These are phyloP conservation scores for Teratosphaeriaceae sp. DNA, from an alignment of 2,329 filamentous ascomycete species.

Conservation along the genomic window DNA sequence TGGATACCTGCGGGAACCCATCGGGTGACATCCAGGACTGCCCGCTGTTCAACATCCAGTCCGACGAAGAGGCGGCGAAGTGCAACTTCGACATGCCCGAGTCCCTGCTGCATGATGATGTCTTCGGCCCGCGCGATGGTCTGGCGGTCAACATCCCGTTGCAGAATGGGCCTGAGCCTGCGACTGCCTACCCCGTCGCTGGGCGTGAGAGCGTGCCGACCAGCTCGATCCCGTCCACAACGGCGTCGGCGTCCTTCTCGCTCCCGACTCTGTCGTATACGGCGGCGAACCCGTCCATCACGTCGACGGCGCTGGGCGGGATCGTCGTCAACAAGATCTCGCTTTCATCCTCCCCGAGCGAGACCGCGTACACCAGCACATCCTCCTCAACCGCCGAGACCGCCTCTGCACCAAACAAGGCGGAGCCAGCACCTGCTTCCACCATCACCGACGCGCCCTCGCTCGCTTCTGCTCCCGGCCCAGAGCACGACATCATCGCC, in stretches of 20 bases:
- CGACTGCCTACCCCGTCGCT: conserved; percentile 27
- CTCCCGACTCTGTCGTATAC: conserved; percentile 18
- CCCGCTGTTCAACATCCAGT: conserved; percentile 64
- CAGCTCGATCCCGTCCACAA: conserved; percentile 12
- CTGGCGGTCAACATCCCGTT: conserved; percentile 62
- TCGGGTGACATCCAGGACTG: conserved; percentile 69
- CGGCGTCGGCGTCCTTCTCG: conserved; percentile 9
- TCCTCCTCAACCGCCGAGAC: background rate
- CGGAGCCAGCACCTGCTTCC: background rate
- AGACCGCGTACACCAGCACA: no score
- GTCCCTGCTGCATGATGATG: conserved; percentile 53
- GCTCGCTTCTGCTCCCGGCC: conserved; percentile 1
- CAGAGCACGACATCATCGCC: conserved; percentile 18
- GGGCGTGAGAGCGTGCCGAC: conserved; percentile 17
- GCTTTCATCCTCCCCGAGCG: background rate
- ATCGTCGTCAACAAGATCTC: conserved; percentile 15
- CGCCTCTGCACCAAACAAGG: background rate
- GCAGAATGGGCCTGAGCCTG: conserved; percentile 39
- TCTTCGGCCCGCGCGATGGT: conserved; percentile 46
- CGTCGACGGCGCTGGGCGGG: conserved; percentile 18
- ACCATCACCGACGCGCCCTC: background rate
- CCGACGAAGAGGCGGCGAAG: conserved; percentile 44
- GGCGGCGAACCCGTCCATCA: conserved; percentile 17
- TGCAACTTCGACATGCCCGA: conserved; percentile 59
- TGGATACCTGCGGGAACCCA: conserved; percentile 65